Evolutionary conservation across 2,329 filamentous ascomycete species (phyloP), one percentile per base, ranked within the genome.

Genomic region (Penicillium sp.): DNA sequence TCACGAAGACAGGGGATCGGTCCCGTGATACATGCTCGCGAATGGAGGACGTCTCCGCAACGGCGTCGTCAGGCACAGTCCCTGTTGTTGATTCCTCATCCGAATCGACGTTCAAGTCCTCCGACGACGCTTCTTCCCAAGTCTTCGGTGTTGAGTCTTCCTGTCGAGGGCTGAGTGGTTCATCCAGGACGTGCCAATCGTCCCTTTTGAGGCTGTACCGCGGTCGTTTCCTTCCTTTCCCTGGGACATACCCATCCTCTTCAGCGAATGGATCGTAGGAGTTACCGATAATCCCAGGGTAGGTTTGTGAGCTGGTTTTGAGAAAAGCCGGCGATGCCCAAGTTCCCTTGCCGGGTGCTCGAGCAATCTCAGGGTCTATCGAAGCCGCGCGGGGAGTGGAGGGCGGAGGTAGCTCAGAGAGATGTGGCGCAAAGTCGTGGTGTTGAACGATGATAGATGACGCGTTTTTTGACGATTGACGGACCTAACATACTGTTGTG

Each of bases 301-400:
- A 84, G 0, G 85, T 89, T 3, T 84, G 69, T 39, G 84, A 75
- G 10, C 79, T 76, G 37, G 84, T 76, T 61, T 86, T 90, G 14
- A 87, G 68, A 52, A 94, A 94, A 0, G 87, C 86, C 0, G 89
- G 89, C 2, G 88, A 94, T 4, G 78, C 73, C 69, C 81, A 93
- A 51, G 84, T 78, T 13, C 73, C 68, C 30, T 69, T 54, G 7
- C 70, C 70, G 31, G 69, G 11, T 21, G 19, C 18, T n/a, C 38
- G n/a, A 11, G 29, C 19, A 17, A 40, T 18, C 7, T 41, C 37
- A 29, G 36, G 19, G n/a, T 47, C 28, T 10, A 23, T 38, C 2
- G 35, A 43, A n/a, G 29, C 57, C 33, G 54, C 51, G 37, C 36
- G 40, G 13, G 59, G 62, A 6, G 61, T 57, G 30, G 54, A 39